Evolutionary conservation across 169 alveolate species (phyloP).

Genomic region (Eimeria praecox): DNA sequence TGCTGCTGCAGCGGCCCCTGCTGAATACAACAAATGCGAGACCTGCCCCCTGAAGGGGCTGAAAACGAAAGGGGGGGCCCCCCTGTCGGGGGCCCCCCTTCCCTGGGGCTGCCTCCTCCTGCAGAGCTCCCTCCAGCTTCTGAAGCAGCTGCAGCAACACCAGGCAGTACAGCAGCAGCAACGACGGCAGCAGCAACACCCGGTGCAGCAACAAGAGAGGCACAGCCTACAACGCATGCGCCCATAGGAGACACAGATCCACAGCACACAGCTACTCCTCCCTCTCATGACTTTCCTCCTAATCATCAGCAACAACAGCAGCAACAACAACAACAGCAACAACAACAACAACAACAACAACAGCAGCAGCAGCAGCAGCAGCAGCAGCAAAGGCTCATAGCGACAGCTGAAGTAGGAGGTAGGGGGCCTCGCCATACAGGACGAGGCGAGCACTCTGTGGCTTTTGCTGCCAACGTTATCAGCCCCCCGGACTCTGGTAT

Average conservation of each 20-base stretch:
- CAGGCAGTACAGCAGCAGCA: slow-evolving; percentile 10
- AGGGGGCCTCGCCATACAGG: no score
- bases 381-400: slow-evolving; percentile 22
- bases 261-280: neutral
- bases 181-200: slow-evolving; percentile 22
- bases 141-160: neutral
- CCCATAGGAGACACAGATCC: neutral
- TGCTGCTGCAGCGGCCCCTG: neutral
- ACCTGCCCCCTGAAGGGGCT: neutral
- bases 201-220: neutral
- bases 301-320: neutral
- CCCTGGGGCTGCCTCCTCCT: neutral
- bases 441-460: neutral
- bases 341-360: neutral
- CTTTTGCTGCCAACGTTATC: neutral
- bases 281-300: no score
- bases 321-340: neutral
- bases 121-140: slow-evolving; percentile 13
- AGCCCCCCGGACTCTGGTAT: neutral
- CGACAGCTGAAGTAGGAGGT: no score
- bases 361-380: slow-evolving; percentile 13
- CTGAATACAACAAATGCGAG: neutral
- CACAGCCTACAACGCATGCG: neutral
- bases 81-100: neutral
- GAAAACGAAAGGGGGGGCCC: neutral